Evolutionary conservation across 331 rosid genomes (phyloP).

Genomic region (Ulmus americana): DNA sequence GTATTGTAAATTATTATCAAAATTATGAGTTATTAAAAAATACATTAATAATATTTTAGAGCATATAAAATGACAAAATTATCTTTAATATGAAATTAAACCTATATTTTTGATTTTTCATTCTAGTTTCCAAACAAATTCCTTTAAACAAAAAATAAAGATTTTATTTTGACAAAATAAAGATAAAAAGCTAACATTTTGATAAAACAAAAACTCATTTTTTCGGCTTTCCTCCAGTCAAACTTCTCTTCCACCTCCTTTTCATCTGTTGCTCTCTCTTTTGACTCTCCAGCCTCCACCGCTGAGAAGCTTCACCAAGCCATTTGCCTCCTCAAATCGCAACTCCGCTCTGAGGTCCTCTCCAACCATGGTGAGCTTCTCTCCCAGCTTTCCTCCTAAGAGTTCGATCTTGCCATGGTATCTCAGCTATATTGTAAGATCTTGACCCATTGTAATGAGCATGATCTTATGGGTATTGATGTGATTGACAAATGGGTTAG

Average conservation of each 20-base stretch:
- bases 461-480: constrained; percentile 64
- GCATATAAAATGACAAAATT: too few species aligned
- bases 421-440: constrained; percentile 83
- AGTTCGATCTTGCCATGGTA: constrained; percentile 82
- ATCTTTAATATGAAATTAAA: too few species aligned
- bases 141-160: too few species aligned
- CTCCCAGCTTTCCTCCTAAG: constrained; percentile 80
- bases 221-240: constrained; percentile 81
- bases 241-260: constrained; percentile 76
- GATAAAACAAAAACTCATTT: constrained; percentile 20
- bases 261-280: constrained; percentile 94
- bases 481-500: constrained; percentile 62
- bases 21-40: too few species aligned
- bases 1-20: too few species aligned
- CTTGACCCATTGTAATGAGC: constrained; percentile 55
- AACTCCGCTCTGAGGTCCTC: constrained; percentile 88
- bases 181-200: too few species aligned
- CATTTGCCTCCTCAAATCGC: constrained; percentile 84
- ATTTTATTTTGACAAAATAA: too few species aligned
- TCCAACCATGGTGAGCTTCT: constrained; percentile 85
- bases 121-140: too few species aligned
- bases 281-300: constrained; percentile 94
- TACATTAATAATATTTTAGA: too few species aligned
- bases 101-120: too few species aligned
- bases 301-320: constrained; percentile 90